Evolutionary conservation across 176 grass and related monocot genomes (phyloP).

Genomic region (Cenchrus americanus): DNA sequence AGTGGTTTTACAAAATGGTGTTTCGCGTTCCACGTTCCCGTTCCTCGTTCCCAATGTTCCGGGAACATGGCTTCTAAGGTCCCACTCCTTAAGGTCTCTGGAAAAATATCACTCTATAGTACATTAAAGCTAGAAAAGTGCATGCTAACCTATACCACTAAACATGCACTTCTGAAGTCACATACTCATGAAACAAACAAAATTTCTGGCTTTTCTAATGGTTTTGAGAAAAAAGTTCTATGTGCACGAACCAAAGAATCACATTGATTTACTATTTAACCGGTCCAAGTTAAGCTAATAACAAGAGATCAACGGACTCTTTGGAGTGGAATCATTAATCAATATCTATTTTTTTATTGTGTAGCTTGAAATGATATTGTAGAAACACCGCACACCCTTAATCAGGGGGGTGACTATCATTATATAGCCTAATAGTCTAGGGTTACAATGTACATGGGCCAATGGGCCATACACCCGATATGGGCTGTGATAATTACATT

Average conservation of each 20-base stretch:
- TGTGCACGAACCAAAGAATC: not conserved
- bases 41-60: too few relatives aligned
- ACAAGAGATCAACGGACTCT: not conserved
- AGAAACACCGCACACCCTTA: too few relatives aligned
- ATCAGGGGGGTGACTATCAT: too few relatives aligned
- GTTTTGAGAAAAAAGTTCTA: not conserved
- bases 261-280: slow-evolving; percentile 12
- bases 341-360: not conserved
- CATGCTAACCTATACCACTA: not conserved
- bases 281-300: not conserved
- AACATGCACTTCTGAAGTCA: slow-evolving; percentile 13
- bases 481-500: too few relatives aligned
- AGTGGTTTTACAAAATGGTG: too few relatives aligned
- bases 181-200: not conserved
- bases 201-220: not conserved
- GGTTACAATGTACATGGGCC: too few relatives aligned
- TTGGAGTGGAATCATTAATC: not conserved
- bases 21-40: too few relatives aligned
- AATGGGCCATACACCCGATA: too few relatives aligned
- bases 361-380: not conserved
- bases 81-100: too few relatives aligned
- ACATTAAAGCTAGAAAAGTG: not conserved
- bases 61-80: too few relatives aligned
- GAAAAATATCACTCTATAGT: slow-evolving; percentile 1
- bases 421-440: too few relatives aligned